Base-by-base conservation (phyloP, 768 basidiomycete genomes). In the Boletellus emodensis region DNA sequence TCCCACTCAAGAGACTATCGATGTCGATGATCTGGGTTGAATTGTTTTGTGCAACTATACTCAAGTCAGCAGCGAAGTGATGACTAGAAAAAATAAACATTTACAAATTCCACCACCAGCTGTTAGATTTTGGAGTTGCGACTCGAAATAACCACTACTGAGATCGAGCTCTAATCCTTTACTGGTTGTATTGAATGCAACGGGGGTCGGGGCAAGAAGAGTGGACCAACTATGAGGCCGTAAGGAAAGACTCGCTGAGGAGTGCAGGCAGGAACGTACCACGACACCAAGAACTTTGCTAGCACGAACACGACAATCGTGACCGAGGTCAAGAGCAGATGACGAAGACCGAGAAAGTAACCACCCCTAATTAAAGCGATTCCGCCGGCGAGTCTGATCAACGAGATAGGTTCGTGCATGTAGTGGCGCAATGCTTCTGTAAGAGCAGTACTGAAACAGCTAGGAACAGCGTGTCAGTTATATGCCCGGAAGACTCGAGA, bases 201-300 rank as follows among this genome's bases (percentile, higher is more conserved):
- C 32, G n/a, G 38, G 9, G 5, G 22, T 40, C 20, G 56, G 56
- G 2, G 46, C 40, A n/a, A 57, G 15, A 8, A 57, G 46, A 10
- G 56, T 57, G 34, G 56, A 30, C 53, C 56, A 57, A 26, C 24
- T 26, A 26, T 4, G 6, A 26, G 24, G 24, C 5, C 24, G 4
- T 26, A 26, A 26, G 24, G 24, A 4, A 26, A 26, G 24, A 7
- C 24, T 26, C 24, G 24, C 24, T 4, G 24, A 26, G 24, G 24
- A 5, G 24, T 4, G 24, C 6, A 26, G 24, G 24, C 4, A 26
- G 2, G 24, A 26, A 26, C 30, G 10, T 13, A 59, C 60, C 57
- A 53, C 2, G 61, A 55, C 5, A 49, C 52, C 18, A 62, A 14
- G 17, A 61, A 36, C n/a, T 26, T 52, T 4, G 51, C 46, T 30